phyloP scores from a whole-genome alignment of 108 stramenopile species.

The Skeletonema tropicum region DNA sequence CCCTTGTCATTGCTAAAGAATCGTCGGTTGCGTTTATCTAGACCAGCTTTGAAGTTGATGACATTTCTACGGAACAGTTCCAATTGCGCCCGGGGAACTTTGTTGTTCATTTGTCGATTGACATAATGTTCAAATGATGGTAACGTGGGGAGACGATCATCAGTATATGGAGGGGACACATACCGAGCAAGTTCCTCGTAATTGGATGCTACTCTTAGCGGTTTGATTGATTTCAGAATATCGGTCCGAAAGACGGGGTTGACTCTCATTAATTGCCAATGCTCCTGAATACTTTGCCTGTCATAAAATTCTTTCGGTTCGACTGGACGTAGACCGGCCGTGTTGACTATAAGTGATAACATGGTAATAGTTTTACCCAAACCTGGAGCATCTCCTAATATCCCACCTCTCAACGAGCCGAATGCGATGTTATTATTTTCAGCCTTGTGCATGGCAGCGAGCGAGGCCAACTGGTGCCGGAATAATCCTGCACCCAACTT shows the following conservation, averaged over 20 bases:
- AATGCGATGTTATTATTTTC: slow-evolving; percentile 44
- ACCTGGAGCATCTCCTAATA: slow-evolving; percentile 86
- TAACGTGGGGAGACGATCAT: slow-evolving; percentile 48
- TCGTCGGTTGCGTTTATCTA: slow-evolving; percentile 53
- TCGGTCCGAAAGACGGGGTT: slow-evolving; percentile 39
- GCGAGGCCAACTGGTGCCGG: slow-evolving; percentile 56
- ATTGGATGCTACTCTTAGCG: slow-evolving; percentile 16
- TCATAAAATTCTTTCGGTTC: slow-evolving; percentile 61
- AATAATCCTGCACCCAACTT: slow-evolving; percentile 50
- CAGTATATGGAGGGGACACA: slow-evolving; percentile 33
- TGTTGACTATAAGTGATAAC: slow-evolving; percentile 59
- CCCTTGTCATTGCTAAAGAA: slow-evolving; percentile 39
- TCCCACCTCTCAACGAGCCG: slow-evolving; percentile 70
- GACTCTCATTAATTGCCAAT: slow-evolving; percentile 35
- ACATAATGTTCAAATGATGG: slow-evolving; percentile 44
- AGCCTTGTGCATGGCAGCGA: slow-evolving; percentile 56
- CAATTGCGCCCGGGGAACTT: slow-evolving; percentile 10
- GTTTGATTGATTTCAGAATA: slow-evolving; percentile 32
- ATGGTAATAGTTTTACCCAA: slow-evolving; percentile 86
- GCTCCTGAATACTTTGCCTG: slow-evolving; percentile 18
- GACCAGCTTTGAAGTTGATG: slow-evolving; percentile 36
- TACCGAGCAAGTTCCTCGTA: slow-evolving; percentile 11
- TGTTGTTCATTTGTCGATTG: neutral
- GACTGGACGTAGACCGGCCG: slow-evolving; percentile 42
- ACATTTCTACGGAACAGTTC: slow-evolving; percentile 55